phyloP scores from a whole-genome alignment of 805 yeast species.

The Metschnikowia cerradonensis region DNA sequence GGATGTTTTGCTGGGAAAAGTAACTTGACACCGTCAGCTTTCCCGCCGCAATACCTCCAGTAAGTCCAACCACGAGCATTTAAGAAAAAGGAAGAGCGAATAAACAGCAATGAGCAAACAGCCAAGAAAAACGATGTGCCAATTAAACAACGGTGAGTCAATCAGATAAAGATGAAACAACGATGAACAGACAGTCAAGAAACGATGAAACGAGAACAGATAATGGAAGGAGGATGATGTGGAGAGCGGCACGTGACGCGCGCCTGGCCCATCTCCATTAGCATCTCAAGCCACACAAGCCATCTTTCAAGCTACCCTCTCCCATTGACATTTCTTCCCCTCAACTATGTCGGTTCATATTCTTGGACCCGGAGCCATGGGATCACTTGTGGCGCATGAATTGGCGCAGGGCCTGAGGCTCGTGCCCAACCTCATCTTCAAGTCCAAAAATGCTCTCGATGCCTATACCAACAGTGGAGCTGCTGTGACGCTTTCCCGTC shows the following conservation, averaged over 20 bases:
- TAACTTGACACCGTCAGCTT: conserved; percentile 80
- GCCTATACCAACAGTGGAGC: conserved; percentile 41
- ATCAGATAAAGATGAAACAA: too few species aligned
- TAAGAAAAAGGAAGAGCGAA: too few species aligned
- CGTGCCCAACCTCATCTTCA: conserved; percentile 35
- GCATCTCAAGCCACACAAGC: too few species aligned
- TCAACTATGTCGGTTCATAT: conserved; percentile 18
- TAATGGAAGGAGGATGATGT: too few species aligned
- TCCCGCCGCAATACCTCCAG: conserved; percentile 98
- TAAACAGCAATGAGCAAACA: too few species aligned
- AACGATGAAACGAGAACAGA: neutral
- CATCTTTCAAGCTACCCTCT: neutral
- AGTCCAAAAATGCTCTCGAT: conserved; percentile 37
- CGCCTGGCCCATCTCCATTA: neutral
- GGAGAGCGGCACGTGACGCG: neutral
- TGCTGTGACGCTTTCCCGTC: conserved; percentile 27
- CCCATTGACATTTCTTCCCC: neutral
- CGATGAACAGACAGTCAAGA: neutral
- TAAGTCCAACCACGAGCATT: conserved; percentile 91
- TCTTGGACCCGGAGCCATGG: conserved; percentile 54
- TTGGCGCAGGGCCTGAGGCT: conserved; percentile 40
- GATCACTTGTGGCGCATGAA: conserved; percentile 44
- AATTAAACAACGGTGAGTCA: too few species aligned
- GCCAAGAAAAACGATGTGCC: too few species aligned
- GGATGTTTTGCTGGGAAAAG: conserved; percentile 48